Evolutionary conservation across 208 protist genomes (phyloP).

Genomic region (Acanthamoeba polyphaga): DNA sequence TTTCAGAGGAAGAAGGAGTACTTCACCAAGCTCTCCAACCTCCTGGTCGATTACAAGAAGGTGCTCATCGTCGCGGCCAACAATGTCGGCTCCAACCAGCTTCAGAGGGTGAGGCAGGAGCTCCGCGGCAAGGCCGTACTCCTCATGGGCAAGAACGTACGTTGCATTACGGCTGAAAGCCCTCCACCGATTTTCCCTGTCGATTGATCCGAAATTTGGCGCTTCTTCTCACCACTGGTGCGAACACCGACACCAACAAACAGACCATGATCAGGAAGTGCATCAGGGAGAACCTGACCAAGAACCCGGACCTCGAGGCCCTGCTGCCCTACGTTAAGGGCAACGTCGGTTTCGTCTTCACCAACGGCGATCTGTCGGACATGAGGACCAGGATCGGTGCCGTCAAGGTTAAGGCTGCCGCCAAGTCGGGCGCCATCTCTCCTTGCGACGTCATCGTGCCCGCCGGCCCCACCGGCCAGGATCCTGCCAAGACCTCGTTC

Average conservation of each 20-base stretch:
- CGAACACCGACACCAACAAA: background rate
- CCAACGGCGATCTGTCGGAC: slow-evolving; percentile 95
- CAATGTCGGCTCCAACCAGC: slow-evolving; percentile 98
- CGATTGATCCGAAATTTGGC: background rate
- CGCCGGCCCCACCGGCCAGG: slow-evolving; percentile 97
- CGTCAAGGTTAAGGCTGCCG: slow-evolving; percentile 91
- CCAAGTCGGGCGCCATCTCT: slow-evolving; percentile 97
- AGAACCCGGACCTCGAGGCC: slow-evolving; percentile 85
- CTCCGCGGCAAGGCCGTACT: slow-evolving; percentile 97
- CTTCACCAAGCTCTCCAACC: slow-evolving; percentile 93
- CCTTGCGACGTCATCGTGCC: slow-evolving; percentile 97
- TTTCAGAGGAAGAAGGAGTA: slow-evolving; percentile 90
- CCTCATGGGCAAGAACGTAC: slow-evolving; percentile 98
- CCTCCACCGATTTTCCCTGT: too few relatives aligned
- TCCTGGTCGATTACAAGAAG: slow-evolving; percentile 95
- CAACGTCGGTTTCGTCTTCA: slow-evolving; percentile 99
- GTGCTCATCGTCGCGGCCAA: slow-evolving; percentile 97
- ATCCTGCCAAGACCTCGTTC: slow-evolving; percentile 98
- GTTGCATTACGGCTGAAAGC: background rate
- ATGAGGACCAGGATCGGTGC: slow-evolving; percentile 90
- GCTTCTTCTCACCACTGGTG: slow-evolving; percentile 82
- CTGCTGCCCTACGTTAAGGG: slow-evolving; percentile 93
- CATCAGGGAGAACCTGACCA: slow-evolving; percentile 91
- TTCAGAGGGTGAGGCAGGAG: slow-evolving; percentile 96
- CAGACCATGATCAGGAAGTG: slow-evolving; percentile 97